Conservation (phyloP, 208 protist genomes). For the Trypanosoma boissoni region DNA sequence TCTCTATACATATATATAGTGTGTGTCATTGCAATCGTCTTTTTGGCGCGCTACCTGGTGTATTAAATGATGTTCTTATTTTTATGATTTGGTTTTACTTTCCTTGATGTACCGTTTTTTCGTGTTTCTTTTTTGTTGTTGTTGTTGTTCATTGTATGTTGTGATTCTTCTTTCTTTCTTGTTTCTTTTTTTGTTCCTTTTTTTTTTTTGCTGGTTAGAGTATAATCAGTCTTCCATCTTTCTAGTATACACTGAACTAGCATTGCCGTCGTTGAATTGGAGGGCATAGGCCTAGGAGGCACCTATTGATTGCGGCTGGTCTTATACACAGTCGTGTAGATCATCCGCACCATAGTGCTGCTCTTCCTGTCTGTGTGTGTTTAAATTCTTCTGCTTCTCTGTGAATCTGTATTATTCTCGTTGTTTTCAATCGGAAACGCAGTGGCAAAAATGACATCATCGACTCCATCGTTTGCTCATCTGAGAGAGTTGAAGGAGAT, state of each 20-base stretch:
- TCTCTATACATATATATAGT: too few relatives aligned
- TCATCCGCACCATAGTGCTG: too few relatives aligned
- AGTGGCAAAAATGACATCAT: too few relatives aligned
- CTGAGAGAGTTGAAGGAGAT: conserved; percentile 21
- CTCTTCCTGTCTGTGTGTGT: neutral
- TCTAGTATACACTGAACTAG: too few relatives aligned
- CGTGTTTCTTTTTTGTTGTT: neutral
- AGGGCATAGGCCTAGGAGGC: too few relatives aligned
- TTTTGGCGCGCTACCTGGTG: too few relatives aligned
- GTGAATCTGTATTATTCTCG: neutral
- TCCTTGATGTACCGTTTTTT: neutral
- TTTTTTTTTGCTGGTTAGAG: neutral
- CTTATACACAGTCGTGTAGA: neutral
- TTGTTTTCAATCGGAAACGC: neutral
- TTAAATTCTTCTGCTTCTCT: neutral
- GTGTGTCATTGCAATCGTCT: too few relatives aligned
- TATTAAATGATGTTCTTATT: too few relatives aligned
- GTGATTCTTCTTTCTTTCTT: neutral
- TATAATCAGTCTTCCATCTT: too few relatives aligned
- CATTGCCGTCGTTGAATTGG: too few relatives aligned
- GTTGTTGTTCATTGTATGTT: neutral
- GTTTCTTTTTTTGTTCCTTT: conserved; percentile 8
- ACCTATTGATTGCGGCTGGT: conserved; percentile 3
- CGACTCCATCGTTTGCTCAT: conserved; percentile 7
- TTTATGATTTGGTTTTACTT: neutral